Conservation (phyloP, 768 basidiomycete genomes). For the Baorangia bicolor region DNA sequence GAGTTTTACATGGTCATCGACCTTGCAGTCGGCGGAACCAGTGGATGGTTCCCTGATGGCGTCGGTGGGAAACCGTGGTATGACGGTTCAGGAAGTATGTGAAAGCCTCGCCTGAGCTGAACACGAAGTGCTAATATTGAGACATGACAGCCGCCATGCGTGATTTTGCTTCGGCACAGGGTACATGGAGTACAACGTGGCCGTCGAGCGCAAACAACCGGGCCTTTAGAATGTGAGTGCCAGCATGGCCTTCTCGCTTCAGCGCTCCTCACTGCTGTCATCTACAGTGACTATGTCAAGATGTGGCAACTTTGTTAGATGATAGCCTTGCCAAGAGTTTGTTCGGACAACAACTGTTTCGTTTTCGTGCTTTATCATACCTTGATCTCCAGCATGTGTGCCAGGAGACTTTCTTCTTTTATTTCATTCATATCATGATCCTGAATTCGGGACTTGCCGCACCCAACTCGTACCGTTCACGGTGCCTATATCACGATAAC, state of each 20-base stretch:
- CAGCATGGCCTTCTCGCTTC: no score
- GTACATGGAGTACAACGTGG: slow-evolving; percentile 77
- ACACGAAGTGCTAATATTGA: slow-evolving; percentile 18
- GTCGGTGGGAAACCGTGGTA: slow-evolving; percentile 66
- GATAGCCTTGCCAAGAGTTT: not conserved
- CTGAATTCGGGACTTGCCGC: not conserved
- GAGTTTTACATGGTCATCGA: slow-evolving; percentile 83
- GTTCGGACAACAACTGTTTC: not conserved
- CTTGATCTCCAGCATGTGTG: not conserved
- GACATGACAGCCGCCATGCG: slow-evolving; percentile 54
- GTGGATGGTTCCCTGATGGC: slow-evolving; percentile 45
- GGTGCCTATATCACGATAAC: not conserved
- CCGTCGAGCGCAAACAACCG: slow-evolving; percentile 57
- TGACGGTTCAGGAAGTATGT: slow-evolving; percentile 52
- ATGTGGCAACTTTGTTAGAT: slow-evolving; percentile 33
- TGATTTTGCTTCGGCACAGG: slow-evolving; percentile 61
- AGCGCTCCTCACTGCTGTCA: not conserved
- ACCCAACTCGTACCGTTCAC: not conserved
- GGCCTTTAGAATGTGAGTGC: slow-evolving; percentile 63
- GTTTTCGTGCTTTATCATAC: not conserved
- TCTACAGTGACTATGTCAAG: slow-evolving; percentile 32
- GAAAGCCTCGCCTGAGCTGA: not conserved
- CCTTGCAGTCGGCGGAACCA: slow-evolving; percentile 79
- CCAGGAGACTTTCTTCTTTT: not conserved
- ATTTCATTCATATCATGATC: not conserved